These are phyloP conservation scores for Naganishia vishniacii DNA, from an alignment of 768 basidiomycete species.

Conservation along the genomic window DNA sequence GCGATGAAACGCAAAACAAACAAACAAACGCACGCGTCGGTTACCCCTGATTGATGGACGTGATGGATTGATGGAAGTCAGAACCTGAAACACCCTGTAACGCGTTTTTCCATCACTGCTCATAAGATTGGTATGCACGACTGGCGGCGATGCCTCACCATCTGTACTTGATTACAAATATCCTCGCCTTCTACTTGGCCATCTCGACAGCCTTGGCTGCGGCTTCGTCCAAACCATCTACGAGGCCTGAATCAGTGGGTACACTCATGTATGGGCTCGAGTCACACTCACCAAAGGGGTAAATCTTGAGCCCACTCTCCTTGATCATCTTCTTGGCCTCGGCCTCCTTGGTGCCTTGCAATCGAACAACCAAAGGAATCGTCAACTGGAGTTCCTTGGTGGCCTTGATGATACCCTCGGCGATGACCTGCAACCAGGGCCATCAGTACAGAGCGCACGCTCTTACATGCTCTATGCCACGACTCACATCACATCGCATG, in stretches of 20 bases:
- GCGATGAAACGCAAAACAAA: conserved; percentile 18
- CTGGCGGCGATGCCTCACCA: neutral
- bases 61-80: neutral
- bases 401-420: conserved; percentile 87
- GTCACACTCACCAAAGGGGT: conserved; percentile 58
- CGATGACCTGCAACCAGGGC: conserved; percentile 32
- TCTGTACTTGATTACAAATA: neutral
- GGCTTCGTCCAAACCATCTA: conserved; percentile 84
- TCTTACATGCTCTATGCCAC: conserved; percentile 49
- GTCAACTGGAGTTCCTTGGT: conserved; percentile 79
- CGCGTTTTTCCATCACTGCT: neutral
- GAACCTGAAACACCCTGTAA: conserved; percentile 13
- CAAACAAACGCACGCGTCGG: too few species aligned
- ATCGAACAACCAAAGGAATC: conserved; percentile 84
- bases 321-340: conserved; percentile 98
- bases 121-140: too few species aligned
- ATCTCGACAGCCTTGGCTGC: conserved; percentile 55
- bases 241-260: neutral
- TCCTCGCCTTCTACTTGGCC: conserved; percentile 35
- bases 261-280: neutral
- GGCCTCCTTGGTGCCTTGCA: conserved; percentile 93
- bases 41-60: neutral
- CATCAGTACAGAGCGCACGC: neutral
- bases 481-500: conserved; percentile 89
- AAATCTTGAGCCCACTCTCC: conserved; percentile 85